Conservation (phyloP, 2,329 filamentous ascomycete genomes). For the Rutstroemia sydowiana region DNA sequence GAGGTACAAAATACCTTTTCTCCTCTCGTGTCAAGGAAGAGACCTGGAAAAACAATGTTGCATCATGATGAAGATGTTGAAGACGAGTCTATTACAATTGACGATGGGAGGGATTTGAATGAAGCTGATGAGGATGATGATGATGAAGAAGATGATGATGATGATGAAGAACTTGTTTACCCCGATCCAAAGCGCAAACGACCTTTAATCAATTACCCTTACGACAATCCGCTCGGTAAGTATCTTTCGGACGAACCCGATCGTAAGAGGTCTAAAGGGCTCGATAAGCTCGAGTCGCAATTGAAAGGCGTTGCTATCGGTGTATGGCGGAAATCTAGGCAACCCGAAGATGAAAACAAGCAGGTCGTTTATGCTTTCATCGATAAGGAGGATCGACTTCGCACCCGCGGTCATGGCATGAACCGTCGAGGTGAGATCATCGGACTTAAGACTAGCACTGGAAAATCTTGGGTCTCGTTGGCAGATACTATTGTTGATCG, state of each 20-base stretch:
- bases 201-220: slow-evolving; percentile 41
- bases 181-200: slow-evolving; percentile 51
- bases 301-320: slow-evolving; percentile 39
- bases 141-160: slow-evolving; percentile 14
- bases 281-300: no score
- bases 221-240: slow-evolving; percentile 40
- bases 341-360: slow-evolving; percentile 41
- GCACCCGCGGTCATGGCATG: slow-evolving; percentile 48
- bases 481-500: slow-evolving; percentile 51
- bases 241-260: slow-evolving; percentile 12
- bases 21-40: no score
- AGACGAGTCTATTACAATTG: no score
- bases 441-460: slow-evolving; percentile 46
- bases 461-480: slow-evolving; percentile 58
- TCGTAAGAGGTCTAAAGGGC: slow-evolving; percentile 19
- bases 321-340: slow-evolving; percentile 52
- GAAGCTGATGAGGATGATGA: background rate
- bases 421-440: slow-evolving; percentile 43
- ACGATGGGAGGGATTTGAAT: no score
- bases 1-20: no score
- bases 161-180: slow-evolving; percentile 32
- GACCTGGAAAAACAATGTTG: no score
- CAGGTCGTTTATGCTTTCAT: slow-evolving; percentile 57
- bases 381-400: slow-evolving; percentile 51
- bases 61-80: no score